Evolutionary conservation across 805 yeast species (phyloP).

Genomic region (Spathaspora gorwiae): DNA sequence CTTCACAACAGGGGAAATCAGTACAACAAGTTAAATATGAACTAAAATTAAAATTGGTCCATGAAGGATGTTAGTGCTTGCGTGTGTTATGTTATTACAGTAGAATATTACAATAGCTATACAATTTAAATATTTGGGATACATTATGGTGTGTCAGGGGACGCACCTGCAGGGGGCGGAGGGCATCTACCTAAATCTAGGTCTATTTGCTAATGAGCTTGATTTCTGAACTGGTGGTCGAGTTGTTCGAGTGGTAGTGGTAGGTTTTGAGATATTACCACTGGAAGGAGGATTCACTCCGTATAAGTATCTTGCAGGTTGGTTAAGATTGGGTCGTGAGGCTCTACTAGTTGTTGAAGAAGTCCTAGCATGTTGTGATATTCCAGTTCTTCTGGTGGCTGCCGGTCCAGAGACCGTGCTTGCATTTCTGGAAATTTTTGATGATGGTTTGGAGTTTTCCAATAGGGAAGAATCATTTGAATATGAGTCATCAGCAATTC

Average conservation of each 20-base stretch:
- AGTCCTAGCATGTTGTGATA: too few species aligned
- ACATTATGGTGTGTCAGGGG: too few species aligned
- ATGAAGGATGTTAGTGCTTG: conserved; percentile 1
- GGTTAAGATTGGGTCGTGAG: conserved; percentile 36
- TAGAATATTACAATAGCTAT: neutral
- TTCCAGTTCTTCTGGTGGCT: too few species aligned
- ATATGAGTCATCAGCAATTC: too few species aligned
- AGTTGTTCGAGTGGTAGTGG: neutral
- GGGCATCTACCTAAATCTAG: conserved; percentile 16
- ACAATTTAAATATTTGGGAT: too few species aligned
- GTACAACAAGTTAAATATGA: conserved; percentile 42
- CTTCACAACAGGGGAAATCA: conserved; percentile 39
- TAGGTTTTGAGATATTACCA: conserved; percentile 5
- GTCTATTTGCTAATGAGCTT: conserved; percentile 9
- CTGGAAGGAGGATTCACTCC: conserved; percentile 18
- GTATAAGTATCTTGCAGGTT: conserved; percentile 38
- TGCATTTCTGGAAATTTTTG: too few species aligned
- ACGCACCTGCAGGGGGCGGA: neutral
- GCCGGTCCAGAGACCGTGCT: too few species aligned
- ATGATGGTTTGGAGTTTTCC: too few species aligned
- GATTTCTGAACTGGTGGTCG: neutral
- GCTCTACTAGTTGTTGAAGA: too few species aligned
- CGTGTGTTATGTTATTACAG: neutral
- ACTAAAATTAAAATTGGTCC: conserved; percentile 20
- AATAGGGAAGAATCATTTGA: too few species aligned